Evolutionary conservation across 1,284 basidiomycete genomes (phyloP), one percentile per base, ranked within the genome.

Genomic region (Malassezia yamatoensis): DNA sequence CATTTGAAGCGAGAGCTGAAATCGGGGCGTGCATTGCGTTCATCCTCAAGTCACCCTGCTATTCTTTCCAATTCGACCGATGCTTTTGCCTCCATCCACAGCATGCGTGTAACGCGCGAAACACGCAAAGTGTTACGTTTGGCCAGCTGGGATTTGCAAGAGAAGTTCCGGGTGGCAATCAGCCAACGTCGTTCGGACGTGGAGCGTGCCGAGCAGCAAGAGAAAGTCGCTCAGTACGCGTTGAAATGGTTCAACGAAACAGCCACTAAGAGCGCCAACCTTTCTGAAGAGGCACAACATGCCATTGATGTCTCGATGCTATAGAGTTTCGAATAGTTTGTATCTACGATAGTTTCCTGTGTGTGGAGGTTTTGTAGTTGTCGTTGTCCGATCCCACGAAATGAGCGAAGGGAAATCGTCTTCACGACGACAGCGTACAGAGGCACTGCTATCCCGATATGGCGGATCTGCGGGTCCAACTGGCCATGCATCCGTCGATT

Each of bases 51-150:
- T 21, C 41, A 42, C 39, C 20, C 21, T 9, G n/a, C 39, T 34
- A 35, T 58, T 16, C 43, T 53, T 32, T 45, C 49, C 34, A 39
- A 51, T 11, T 58, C 55, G n/a, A 35, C 50, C 9, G 40, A 58
- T 34, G 50, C 51, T 40, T 94, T 86, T 69, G 78, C 85, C 15
- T 83, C 85, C 51, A 80, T 79, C 3, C 85, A 96, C 69, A 80
- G 83, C 0, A 80, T 78, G 43, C 81, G 93, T 13, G 81, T 96
- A 43, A 79, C 83, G 46, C 81, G 85, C 38, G 94, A 98, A 80
- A 88, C 88, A 16, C 82, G 93, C 69, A 96, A 96, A 78, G 93
- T 99, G 46, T 78, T 99, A 66, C 80, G 91, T 46, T 76, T 93
- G 15, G 90, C 87, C n/a, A 84, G 85, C 16, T 96, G 88, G 87